A percentile compares a stretch with the other conserved stretches of the same genome.
Conservation (phyloP, 352 stramenopile species). For the Globisporangium abappressorium region DNA sequence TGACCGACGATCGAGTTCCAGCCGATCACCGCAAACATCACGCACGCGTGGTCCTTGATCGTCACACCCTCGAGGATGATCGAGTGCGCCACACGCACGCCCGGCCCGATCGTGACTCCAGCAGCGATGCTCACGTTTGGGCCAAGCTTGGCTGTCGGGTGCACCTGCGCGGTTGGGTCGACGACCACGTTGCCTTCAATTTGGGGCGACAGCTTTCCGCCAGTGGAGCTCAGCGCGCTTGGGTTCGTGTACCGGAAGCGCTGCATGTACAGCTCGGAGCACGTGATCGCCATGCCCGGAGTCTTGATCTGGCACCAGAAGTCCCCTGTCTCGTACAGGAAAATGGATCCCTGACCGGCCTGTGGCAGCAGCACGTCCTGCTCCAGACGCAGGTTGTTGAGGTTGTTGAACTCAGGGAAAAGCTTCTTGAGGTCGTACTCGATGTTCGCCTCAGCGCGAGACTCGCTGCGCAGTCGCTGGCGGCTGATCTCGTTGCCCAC, state of each 20-base stretch:
- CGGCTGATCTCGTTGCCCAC: constrained; percentile 80
- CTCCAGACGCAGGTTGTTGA: constrained; percentile 81
- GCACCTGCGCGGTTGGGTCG: constrained; percentile 71
- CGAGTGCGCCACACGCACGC: constrained; percentile 80
- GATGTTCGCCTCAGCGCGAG: constrained; percentile 61
- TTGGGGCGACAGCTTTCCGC: constrained; percentile 77
- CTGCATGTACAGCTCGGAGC: constrained; percentile 90
- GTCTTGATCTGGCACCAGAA: constrained; percentile 92
- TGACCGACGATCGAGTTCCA: constrained; percentile 89
- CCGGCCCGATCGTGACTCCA: constrained; percentile 77
- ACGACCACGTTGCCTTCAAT: constrained; percentile 89
- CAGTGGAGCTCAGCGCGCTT: constrained; percentile 71
- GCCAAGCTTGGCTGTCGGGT: constrained; percentile 83
- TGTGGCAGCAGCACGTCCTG: constrained; percentile 84
- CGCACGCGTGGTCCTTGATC: constrained; percentile 86
- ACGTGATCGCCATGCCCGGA: constrained; percentile 86
- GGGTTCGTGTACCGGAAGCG: constrained; percentile 88
- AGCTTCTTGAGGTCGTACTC: constrained; percentile 84
- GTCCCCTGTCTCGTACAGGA: constrained; percentile 79
- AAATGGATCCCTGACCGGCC: constrained; percentile 70
- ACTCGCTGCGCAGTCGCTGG: constrained; percentile 75
- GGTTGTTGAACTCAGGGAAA: constrained; percentile 85
- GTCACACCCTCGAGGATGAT: constrained; percentile 88
- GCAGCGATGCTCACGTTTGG: constrained; percentile 86
- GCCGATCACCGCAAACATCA: constrained; percentile 85